Base-by-base conservation (phyloP, 2,329 filamentous ascomycete genomes). In the Exophiala lecanii-corni region DNA sequence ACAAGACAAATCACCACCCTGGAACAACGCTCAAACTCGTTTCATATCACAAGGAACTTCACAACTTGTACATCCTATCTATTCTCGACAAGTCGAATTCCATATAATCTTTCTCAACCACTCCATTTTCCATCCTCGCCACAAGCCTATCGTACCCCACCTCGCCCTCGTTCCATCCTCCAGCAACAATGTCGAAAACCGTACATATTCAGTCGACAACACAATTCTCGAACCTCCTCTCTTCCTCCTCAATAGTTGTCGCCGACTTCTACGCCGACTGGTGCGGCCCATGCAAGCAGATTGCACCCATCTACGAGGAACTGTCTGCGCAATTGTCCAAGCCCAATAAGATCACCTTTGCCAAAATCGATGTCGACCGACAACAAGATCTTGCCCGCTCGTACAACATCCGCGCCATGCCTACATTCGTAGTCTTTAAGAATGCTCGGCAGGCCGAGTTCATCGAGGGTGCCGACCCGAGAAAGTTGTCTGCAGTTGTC, bases 401-500 rank as follows among this genome's bases (percentile, higher is more conserved):
- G 54, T 92, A 94, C 68, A 72, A 73, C 52, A 74, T 97, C 59
- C 81, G 79, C 15, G 77, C 79, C 52, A 89, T 91, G 61, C 92
- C 92, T 6, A 94, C 89, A n/a, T 95, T 97, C 65, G 77, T 97
- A 59, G 76, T 96, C 58, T 94, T 87, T 71, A 83, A 84, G 57
- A 76, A 84, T 59, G 83, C 81, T 55, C 73, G 79, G 51, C 70
- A 81, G 43, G 75, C 79, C 35, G 76, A 84, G 39, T 83, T 79
- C 57, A 77, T 92, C 47, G 74, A 78, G 60, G 89, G 89, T 33
- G 86, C 86, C 36, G 79, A 95, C 62, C 75, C 79, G 10, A 67
- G 73, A 43, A 81, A 82, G 58, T 78, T 97, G 12, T 79, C 81
- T 57, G 72, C 78, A 30, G 76, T 84, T 12, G 75, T 94, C 45